A percentile compares a stretch with the other conserved stretches of the same genome.
These are phyloP conservation scores for Amphibolis antarctica DNA, from an alignment of 106 monocot genomes.

Conservation along the genomic window DNA sequence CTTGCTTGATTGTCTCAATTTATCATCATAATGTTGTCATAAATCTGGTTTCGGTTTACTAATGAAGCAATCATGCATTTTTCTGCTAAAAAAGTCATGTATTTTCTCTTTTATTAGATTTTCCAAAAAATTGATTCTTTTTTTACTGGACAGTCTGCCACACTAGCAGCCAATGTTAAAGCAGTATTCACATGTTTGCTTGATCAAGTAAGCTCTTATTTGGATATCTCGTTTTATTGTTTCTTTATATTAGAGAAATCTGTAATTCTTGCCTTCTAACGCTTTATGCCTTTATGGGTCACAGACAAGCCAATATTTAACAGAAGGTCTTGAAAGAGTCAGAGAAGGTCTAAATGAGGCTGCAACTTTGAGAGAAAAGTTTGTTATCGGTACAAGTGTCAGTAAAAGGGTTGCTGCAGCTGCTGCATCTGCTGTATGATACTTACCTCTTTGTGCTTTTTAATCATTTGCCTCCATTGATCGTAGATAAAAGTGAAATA, in stretches of 20 bases:
- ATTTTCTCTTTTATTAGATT: background rate
- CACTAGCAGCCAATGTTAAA: constrained; percentile 75
- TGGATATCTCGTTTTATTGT: constrained; percentile 2
- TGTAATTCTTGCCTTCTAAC: background rate
- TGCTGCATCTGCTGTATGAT: constrained; percentile 86
- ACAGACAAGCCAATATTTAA: constrained; percentile 87
- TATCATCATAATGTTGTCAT: too few relatives aligned
- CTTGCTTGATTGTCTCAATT: too few relatives aligned
- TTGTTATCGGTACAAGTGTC: constrained; percentile 81
- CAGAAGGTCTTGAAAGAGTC: constrained; percentile 86
- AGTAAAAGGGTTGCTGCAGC: constrained; percentile 95
- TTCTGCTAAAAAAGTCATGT: too few relatives aligned
- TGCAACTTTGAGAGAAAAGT: constrained; percentile 78
- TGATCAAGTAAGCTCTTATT: constrained; percentile 74
- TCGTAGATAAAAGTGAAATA: too few relatives aligned
- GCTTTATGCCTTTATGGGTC: background rate
- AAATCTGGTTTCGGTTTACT: too few relatives aligned
- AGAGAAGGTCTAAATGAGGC: constrained; percentile 95
- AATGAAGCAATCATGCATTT: too few relatives aligned
- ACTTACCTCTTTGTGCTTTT: background rate
- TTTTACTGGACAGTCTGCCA: constrained; percentile 41
- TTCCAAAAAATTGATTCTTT: constrained; percentile 2
- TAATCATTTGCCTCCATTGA: background rate
- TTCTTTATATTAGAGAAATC: background rate
- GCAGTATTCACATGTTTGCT: constrained; percentile 85